Evolutionary conservation across 257 asterid species (phyloP).

Genomic region (Solanum ahanhuiri): DNA sequence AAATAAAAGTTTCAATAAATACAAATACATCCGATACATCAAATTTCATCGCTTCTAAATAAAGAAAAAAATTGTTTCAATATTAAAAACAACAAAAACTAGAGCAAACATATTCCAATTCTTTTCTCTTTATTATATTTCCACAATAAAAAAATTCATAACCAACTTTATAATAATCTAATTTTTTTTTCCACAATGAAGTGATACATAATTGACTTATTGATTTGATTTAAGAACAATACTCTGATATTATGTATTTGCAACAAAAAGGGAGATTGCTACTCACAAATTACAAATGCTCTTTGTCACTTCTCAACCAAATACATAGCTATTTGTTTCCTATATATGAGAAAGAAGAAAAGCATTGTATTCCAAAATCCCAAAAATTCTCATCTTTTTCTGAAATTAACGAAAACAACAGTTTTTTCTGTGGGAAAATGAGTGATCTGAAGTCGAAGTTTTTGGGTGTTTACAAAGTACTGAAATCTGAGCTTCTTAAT

Average conservation of each 20-base stretch:
- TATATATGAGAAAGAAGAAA: not conserved
- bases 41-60: no score
- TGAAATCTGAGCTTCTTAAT: slow-evolving; percentile 69
- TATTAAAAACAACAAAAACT: no score
- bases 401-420: not conserved
- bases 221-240: not conserved
- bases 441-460: slow-evolving; percentile 41
- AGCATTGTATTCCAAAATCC: not conserved
- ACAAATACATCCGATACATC: not conserved
- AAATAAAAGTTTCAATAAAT: no score
- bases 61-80: no score
- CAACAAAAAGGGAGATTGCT: not conserved
- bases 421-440: not conserved
- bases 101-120: not conserved
- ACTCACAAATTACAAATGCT: not conserved
- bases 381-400: not conserved
- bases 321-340: not conserved
- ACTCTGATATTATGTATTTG: not conserved
- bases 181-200: not conserved
- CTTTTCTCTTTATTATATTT: not conserved
- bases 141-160: not conserved
- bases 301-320: not conserved
- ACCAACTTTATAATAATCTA: not conserved
- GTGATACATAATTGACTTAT: not conserved
- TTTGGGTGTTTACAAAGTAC: slow-evolving; percentile 42